Percentiles rank a stretch among this genome's conserved stretches.
Evolutionary conservation across 1,284 basidiomycete genomes (phyloP).

Genomic region (Trichosporon ovoides): DNA sequence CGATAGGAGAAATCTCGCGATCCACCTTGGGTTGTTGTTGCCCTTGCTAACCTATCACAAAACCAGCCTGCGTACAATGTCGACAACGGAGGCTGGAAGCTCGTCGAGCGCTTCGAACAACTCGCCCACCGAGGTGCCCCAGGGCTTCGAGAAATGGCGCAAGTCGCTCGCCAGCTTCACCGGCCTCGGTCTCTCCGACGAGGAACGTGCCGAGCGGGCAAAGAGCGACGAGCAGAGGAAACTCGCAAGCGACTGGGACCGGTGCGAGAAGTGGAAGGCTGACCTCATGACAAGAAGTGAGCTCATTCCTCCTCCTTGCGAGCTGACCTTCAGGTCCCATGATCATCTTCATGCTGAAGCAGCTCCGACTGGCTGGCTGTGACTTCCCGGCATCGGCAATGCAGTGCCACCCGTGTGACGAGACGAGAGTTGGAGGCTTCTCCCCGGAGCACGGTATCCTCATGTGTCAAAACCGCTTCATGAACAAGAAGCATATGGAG

Average conservation of each 20-base stretch:
- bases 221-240: slow-evolving; percentile 17
- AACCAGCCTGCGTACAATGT: not conserved
- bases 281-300: slow-evolving; percentile 50
- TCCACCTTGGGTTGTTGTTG: not conserved
- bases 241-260: slow-evolving; percentile 48
- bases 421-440: slow-evolving; percentile 73
- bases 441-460: slow-evolving; percentile 68
- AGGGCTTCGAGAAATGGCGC: slow-evolving; percentile 48
- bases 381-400: slow-evolving; percentile 63
- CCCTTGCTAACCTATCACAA: too few relatives aligned
- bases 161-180: slow-evolving; percentile 44
- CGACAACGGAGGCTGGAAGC: not conserved
- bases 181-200: slow-evolving; percentile 45
- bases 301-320: not conserved
- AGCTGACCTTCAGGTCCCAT: slow-evolving; percentile 60
- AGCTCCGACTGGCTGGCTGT: slow-evolving; percentile 64
- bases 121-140: not conserved
- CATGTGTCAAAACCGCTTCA: slow-evolving; percentile 76
- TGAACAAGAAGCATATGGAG: slow-evolving; percentile 80
- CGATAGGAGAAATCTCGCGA: not conserved
- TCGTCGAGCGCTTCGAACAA: not conserved
- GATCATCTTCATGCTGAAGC: slow-evolving; percentile 82
- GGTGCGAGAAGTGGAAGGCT: slow-evolving; percentile 52
- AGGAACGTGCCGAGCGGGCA: slow-evolving; percentile 29
- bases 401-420: slow-evolving; percentile 74